Evolutionary conservation across 2,329 filamentous ascomycete genomes (phyloP).

Genomic region (Tolypocladium ophioglossoides): DNA sequence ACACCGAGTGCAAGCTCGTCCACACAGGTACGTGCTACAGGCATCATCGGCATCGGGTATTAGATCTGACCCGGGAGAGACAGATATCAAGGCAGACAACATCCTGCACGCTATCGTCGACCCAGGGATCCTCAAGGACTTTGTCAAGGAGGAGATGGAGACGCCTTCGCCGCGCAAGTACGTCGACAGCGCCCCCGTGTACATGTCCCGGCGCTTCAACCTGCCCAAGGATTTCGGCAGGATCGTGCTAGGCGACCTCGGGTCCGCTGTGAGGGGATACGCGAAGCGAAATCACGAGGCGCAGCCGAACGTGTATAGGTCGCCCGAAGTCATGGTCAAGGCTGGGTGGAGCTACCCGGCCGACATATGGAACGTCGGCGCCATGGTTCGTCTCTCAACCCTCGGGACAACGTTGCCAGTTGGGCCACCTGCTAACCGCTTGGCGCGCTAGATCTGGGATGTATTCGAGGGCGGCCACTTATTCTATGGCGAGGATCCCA

Average conservation of each 20-base stretch:
- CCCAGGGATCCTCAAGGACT: neutral
- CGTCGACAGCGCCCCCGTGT: neutral
- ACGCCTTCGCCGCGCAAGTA: neutral
- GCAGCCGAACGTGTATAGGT: slow-evolving; percentile 29
- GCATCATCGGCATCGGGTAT: no score
- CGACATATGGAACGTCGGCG: slow-evolving; percentile 43
- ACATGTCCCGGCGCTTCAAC: slow-evolving; percentile 23
- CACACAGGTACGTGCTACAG: slow-evolving; percentile 24
- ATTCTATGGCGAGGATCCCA: slow-evolving; percentile 29
- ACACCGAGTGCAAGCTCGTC: slow-evolving; percentile 30
- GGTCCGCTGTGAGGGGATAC: slow-evolving; percentile 28
- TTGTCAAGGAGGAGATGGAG: neutral
- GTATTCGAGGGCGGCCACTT: slow-evolving; percentile 33
- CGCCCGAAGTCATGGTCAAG: slow-evolving; percentile 35
- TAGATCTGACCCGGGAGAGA: no score
- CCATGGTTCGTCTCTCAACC: slow-evolving; percentile 26
- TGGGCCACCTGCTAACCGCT: neutral
- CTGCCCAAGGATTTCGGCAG: slow-evolving; percentile 19
- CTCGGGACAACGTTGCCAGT: no score
- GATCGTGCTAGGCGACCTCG: slow-evolving; percentile 38
- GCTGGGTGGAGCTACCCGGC: slow-evolving; percentile 32
- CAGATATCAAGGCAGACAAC: slow-evolving; percentile 31
- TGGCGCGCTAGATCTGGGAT: slow-evolving; percentile 31
- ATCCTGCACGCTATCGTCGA: slow-evolving; percentile 17
- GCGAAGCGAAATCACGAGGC: slow-evolving; percentile 20